phyloP scores from a whole-genome alignment of 2,329 filamentous ascomycete species.

The Periglandula ipomoeae region DNA sequence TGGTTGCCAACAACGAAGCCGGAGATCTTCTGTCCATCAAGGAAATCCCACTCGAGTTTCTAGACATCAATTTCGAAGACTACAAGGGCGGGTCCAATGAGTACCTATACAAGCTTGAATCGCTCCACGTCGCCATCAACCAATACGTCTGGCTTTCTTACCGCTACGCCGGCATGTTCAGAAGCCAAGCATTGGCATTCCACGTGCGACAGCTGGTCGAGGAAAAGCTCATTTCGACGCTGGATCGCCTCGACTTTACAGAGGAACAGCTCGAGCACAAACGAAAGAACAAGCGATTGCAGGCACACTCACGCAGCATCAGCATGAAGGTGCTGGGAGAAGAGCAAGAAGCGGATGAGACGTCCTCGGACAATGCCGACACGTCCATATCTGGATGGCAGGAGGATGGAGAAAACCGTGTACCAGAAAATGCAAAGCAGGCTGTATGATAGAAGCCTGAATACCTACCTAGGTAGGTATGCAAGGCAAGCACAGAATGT shows the following conservation, averaged over 20 bases:
- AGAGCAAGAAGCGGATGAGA: conserved; percentile 9
- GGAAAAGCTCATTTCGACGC: conserved; percentile 49
- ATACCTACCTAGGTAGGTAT: not conserved
- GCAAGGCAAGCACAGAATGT: not conserved
- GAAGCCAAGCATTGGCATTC: conserved; percentile 63
- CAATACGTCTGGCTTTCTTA: conserved; percentile 92
- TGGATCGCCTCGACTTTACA: conserved; percentile 42
- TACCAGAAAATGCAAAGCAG: not conserved
- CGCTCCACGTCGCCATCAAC: conserved; percentile 72
- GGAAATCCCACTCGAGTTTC: conserved; percentile 60
- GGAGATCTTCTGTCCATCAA: conserved; percentile 65
- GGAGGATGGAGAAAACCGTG: not conserved
- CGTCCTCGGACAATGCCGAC: conserved; percentile 13
- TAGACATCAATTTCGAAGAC: conserved; percentile 52
- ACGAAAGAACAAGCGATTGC: conserved; percentile 15
- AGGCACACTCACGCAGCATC: conserved; percentile 12
- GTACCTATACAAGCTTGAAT: conserved; percentile 63
- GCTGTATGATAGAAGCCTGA: not conserved
- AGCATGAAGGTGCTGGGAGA: conserved; percentile 9
- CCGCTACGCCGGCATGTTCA: conserved; percentile 74
- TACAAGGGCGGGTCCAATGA: conserved; percentile 29
- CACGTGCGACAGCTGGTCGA: conserved; percentile 74
- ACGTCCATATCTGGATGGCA: conserved; percentile 9
- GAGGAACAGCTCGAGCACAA: conserved; percentile 22
- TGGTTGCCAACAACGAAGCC: conserved; percentile 57